These are phyloP conservation scores for Aureobasidium sp. DNA, from an alignment of 2,329 filamentous ascomycete genomes.

Conservation along the genomic window DNA sequence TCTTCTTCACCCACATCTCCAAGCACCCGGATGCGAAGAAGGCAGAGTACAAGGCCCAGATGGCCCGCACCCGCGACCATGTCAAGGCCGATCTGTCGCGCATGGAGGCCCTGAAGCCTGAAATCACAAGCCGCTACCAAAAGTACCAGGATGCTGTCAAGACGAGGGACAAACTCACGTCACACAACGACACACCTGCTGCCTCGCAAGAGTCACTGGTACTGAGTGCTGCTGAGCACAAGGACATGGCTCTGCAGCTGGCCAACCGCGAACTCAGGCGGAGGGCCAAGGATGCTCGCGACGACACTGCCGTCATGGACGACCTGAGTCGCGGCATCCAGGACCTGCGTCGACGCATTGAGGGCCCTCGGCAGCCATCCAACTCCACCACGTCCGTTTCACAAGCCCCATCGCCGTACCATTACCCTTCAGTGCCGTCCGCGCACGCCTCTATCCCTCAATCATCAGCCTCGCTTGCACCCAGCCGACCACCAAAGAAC, in stretches of 20 bases:
- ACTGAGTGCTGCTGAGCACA: constrained; percentile 61
- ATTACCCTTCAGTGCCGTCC: constrained; percentile 37
- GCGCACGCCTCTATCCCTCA: constrained; percentile 12
- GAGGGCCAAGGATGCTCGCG: constrained; percentile 49
- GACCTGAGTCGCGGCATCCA: constrained; percentile 11
- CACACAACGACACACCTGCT: not conserved
- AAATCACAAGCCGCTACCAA: constrained; percentile 63
- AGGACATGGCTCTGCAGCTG: constrained; percentile 66
- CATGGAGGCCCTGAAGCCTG: constrained; percentile 70
- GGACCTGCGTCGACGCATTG: constrained; percentile 1
- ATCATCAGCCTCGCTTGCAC: constrained; percentile 19
- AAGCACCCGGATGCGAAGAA: constrained; percentile 67
- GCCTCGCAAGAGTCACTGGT: constrained; percentile 15
- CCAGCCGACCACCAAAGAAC: constrained; percentile 15
- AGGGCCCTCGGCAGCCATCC: not conserved
- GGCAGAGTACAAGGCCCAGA: constrained; percentile 46
- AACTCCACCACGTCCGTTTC: not conserved
- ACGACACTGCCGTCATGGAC: constrained; percentile 14
- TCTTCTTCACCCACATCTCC: constrained; percentile 68
- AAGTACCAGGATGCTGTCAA: constrained; percentile 51
- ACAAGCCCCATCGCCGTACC: constrained; percentile 24
- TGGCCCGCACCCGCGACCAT: constrained; percentile 50
- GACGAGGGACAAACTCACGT: constrained; percentile 20
- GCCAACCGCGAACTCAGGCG: constrained; percentile 64
- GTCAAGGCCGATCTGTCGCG: constrained; percentile 57